Conservation (phyloP, 2,329 filamentous ascomycete genomes). For the Sclerotinia glacialis region DNA sequence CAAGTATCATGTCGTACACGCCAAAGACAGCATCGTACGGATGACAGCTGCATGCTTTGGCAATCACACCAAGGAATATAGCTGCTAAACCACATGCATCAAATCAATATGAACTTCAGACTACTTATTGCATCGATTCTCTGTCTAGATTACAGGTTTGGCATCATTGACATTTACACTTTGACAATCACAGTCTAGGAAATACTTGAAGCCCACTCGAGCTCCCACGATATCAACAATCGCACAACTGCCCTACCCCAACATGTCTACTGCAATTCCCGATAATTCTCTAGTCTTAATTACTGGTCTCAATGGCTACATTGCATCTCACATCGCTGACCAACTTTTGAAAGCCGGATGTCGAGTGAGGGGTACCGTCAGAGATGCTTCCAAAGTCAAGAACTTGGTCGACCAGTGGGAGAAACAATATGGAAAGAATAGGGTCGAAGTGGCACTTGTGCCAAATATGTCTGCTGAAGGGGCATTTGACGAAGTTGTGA, state of each 20-base stretch:
- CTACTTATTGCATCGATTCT: not conserved
- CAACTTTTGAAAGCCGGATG: slow-evolving; percentile 44
- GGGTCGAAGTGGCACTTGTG: slow-evolving; percentile 41
- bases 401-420: slow-evolving; percentile 40
- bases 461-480: slow-evolving; percentile 39
- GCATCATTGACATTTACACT: not conserved
- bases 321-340: slow-evolving; percentile 44
- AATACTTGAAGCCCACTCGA: not conserved
- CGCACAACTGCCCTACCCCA: not conserved
- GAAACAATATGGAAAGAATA: slow-evolving; percentile 38
- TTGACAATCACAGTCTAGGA: not conserved
- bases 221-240: not conserved
- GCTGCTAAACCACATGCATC: not conserved
- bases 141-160: not conserved
- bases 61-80: not conserved
- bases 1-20: not conserved
- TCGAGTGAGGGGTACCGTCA: slow-evolving; percentile 47
- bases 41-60: no score
- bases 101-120: not conserved
- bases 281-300: slow-evolving; percentile 42
- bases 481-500: slow-evolving; percentile 36
- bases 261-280: slow-evolving; percentile 26
- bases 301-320: slow-evolving; percentile 45
- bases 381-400: slow-evolving; percentile 39
- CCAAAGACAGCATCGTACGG: not conserved